Evolutionary conservation across 768 basidiomycete species (phyloP).

Genomic region (Leccinum uliginosum): DNA sequence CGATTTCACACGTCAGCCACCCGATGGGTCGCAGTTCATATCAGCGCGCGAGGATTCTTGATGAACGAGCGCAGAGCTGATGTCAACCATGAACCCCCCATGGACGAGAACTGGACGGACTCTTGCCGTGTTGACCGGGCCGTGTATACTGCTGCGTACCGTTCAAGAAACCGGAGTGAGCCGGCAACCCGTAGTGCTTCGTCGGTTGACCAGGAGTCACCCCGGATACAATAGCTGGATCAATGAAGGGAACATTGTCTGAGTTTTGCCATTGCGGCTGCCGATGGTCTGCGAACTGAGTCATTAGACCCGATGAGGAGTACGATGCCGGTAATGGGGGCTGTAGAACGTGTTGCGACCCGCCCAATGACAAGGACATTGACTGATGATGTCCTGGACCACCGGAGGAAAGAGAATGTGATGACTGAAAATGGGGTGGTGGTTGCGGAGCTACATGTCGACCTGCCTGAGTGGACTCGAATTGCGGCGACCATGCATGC

Average conservation of each 20-base stretch:
- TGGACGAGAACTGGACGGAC: constrained; percentile 14
- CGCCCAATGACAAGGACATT: constrained; percentile 10
- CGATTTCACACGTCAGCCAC: constrained; percentile 8
- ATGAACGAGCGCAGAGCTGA: background rate
- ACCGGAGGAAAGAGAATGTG: constrained; percentile 8
- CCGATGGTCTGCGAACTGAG: constrained; percentile 9
- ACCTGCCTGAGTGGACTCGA: constrained; percentile 20
- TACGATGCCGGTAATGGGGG: constrained; percentile 10
- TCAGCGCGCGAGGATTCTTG: background rate
- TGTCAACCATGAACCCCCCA: constrained; percentile 26
- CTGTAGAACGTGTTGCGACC: constrained; percentile 17
- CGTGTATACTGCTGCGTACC: constrained; percentile 13
- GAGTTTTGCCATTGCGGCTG: constrained; percentile 13
- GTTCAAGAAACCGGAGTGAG: constrained; percentile 12
- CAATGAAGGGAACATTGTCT: constrained; percentile 9
- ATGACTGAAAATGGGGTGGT: constrained; percentile 10
- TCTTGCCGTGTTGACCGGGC: constrained; percentile 21
- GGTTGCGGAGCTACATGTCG: constrained; percentile 8
- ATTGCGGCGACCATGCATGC: constrained; percentile 22
- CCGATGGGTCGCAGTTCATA: background rate
- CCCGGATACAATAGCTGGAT: constrained; percentile 23
- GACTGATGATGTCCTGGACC: constrained; percentile 15
- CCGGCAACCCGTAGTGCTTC: constrained; percentile 3
- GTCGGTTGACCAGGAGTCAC: constrained; percentile 2
- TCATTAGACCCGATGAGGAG: constrained; percentile 5